Conservation (phyloP, 345 rosid species). For the Triadica sebifera region DNA sequence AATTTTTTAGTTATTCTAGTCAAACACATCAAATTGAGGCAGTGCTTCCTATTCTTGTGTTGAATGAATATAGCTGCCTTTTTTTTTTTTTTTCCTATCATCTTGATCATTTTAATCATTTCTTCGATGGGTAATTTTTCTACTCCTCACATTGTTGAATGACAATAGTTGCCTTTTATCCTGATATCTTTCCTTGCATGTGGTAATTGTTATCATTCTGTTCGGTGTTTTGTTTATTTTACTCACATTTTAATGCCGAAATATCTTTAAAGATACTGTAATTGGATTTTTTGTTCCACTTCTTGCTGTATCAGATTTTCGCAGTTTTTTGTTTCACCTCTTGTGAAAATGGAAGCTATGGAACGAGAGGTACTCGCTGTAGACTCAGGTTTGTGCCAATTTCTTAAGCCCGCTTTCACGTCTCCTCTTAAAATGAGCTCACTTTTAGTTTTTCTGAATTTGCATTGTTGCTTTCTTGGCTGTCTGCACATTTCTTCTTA, state of each 20-base stretch:
- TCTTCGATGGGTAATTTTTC: background rate
- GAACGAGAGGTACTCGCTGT: conserved; percentile 95
- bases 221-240: background rate
- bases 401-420: conserved; percentile 6
- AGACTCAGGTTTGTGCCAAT: conserved; percentile 70
- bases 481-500: conserved; percentile 18
- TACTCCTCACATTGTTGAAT: background rate
- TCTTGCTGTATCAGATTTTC: conserved; percentile 68
- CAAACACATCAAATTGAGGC: background rate
- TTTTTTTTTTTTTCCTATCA: background rate
- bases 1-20: background rate
- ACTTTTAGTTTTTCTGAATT: background rate
- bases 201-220: background rate
- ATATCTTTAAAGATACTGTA: background rate
- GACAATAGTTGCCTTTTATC: background rate
- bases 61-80: background rate
- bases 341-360: conserved; percentile 90
- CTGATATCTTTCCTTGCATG: background rate
- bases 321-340: conserved; percentile 97
- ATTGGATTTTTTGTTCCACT: conserved; percentile 24
- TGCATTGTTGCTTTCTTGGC: conserved; percentile 1
- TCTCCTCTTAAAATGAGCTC: background rate
- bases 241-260: background rate
- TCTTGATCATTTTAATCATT: background rate
- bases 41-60: background rate